Evolutionary conservation across 2,329 filamentous ascomycete species (phyloP).

Genomic region (Penicillium sp.): DNA sequence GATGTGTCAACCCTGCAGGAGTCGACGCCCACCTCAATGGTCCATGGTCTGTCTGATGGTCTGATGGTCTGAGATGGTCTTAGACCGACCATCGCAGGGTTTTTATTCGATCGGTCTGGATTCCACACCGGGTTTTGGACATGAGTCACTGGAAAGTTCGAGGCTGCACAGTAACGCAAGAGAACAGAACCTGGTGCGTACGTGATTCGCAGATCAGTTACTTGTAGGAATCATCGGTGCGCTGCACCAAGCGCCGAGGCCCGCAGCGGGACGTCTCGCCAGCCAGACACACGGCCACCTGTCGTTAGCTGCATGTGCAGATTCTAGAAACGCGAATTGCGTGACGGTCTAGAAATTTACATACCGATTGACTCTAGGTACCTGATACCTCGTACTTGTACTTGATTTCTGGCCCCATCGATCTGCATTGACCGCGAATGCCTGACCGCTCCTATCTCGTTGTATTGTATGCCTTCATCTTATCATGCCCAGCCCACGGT

Average conservation of each 20-base stretch:
- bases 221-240: not conserved
- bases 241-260: slow-evolving; percentile 6
- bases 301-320: slow-evolving; percentile 9
- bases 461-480: not conserved
- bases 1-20: slow-evolving; percentile 5
- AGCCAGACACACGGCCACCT: slow-evolving; percentile 8
- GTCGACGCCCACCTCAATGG: not conserved
- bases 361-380: not conserved
- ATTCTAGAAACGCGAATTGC: slow-evolving; percentile 23
- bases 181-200: not conserved
- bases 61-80: not conserved
- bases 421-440: slow-evolving; percentile 1
- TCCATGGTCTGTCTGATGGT: not conserved
- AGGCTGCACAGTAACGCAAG: too few species aligned
- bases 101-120: slow-evolving; percentile 3
- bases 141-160: not conserved
- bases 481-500: too few species aligned
- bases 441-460: slow-evolving; percentile 8
- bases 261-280: slow-evolving; percentile 15
- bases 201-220: slow-evolving; percentile 18
- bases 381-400: not conserved
- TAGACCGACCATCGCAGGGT: not conserved
- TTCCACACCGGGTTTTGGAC: not conserved
- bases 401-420: too few species aligned
- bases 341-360: slow-evolving; percentile 9